phyloP scores from a whole-genome alignment of 306 rosid genomes.

The Pyrus pyrifolia region DNA sequence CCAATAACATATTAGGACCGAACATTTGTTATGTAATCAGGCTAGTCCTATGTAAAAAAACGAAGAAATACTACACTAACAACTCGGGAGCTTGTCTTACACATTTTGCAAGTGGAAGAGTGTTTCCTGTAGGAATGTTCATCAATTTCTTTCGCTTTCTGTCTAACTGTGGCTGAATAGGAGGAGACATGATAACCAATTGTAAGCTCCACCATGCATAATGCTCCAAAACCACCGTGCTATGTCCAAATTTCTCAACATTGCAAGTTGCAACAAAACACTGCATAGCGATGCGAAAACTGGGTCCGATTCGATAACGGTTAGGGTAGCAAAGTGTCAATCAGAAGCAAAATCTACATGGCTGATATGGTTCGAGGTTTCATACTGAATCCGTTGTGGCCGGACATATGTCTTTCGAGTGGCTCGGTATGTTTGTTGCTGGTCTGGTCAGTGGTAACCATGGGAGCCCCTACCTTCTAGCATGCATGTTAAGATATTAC shows the following conservation, averaged over 20 bases:
- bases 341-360: neutral
- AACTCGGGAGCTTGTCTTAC: too few species aligned
- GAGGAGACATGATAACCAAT: neutral
- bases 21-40: too few species aligned
- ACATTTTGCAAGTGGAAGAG: too few species aligned
- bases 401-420: neutral
- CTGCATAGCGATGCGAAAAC: neutral
- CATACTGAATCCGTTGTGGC: neutral
- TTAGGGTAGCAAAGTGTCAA: conserved; percentile 8
- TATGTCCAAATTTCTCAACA: neutral
- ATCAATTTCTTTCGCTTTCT: neutral
- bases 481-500: neutral
- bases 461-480: neutral
- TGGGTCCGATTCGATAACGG: conserved; percentile 3
- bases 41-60: too few species aligned
- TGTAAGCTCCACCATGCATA: neutral
- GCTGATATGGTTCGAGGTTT: neutral
- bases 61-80: too few species aligned
- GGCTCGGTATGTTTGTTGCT: neutral
- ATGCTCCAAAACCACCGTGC: neutral
- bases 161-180: neutral
- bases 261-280: neutral
- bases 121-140: too few species aligned
- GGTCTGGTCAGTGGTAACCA: neutral
- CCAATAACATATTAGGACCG: too few species aligned